These are phyloP conservation scores for Helminthosporium solani DNA, from an alignment of 2,329 filamentous ascomycete species.

Conservation along the genomic window DNA sequence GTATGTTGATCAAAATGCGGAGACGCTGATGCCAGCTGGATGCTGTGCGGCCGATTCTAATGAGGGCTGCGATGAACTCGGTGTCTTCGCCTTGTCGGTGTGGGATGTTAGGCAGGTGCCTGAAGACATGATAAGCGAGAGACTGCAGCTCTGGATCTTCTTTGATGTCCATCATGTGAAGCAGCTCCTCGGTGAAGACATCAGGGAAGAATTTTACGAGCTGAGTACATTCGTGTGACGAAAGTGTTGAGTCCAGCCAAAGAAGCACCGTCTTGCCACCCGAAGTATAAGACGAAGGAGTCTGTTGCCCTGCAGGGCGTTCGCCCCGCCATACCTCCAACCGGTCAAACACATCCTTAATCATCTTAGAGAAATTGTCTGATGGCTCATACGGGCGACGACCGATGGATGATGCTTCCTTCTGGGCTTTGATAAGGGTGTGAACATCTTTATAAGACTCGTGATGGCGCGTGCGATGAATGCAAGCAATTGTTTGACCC, in stretches of 20 bases:
- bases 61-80: conserved; percentile 79
- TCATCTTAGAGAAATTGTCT: conserved; percentile 69
- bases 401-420: conserved; percentile 76
- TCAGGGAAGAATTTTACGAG: conserved; percentile 88
- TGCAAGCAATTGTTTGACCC: conserved; percentile 81
- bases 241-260: conserved; percentile 90
- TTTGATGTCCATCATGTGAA: conserved; percentile 99
- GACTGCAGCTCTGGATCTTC: conserved; percentile 95
- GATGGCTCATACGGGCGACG: conserved; percentile 78
- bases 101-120: conserved; percentile 92
- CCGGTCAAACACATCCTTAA: conserved; percentile 73
- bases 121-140: conserved; percentile 93
- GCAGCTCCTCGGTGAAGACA: conserved; percentile 83
- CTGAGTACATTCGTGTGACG: conserved; percentile 88
- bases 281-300: conserved; percentile 89
- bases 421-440: conserved; percentile 75
- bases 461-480: conserved; percentile 89
- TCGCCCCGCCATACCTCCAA: conserved; percentile 87
- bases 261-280: conserved; percentile 93
- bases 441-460: conserved; percentile 85
- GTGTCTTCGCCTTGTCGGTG: conserved; percentile 84
- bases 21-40: conserved; percentile 94
- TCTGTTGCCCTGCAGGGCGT: conserved; percentile 83
- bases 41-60: conserved; percentile 81
- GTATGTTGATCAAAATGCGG: conserved; percentile 94